Percentiles rank a stretch among this genome's conserved stretches.
Conservation (phyloP, 108 stramenopile genomes). For the Cyclotella cryptica region DNA sequence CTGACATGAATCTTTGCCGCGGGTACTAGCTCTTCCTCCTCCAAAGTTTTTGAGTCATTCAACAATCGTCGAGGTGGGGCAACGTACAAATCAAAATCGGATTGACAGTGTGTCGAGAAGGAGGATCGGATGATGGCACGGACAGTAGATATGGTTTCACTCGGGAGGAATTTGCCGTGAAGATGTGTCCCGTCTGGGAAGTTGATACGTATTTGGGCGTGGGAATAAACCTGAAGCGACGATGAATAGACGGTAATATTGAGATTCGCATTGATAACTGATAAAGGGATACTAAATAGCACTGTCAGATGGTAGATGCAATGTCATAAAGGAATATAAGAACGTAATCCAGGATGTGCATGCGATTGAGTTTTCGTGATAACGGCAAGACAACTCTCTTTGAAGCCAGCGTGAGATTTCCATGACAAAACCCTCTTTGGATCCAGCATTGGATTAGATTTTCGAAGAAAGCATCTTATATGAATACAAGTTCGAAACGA, state of each 20-base stretch:
- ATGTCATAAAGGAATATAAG: too few species aligned
- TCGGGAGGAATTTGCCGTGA: slow-evolving; percentile 70
- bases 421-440: too few species aligned
- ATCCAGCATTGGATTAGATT: too few species aligned
- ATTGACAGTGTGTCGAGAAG: slow-evolving; percentile 28
- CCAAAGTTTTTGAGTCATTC: slow-evolving; percentile 53
- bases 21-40: slow-evolving; percentile 74
- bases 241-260: background rate
- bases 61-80: slow-evolving; percentile 77
- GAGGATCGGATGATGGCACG: slow-evolving; percentile 42
- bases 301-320: too few species aligned
- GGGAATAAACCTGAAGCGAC: slow-evolving; percentile 58
- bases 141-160: slow-evolving; percentile 57
- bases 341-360: too few species aligned
- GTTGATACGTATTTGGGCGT: slow-evolving; percentile 67
- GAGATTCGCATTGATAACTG: background rate
- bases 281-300: background rate
- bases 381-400: too few species aligned
- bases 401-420: too few species aligned
- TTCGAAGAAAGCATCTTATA: too few species aligned
- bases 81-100: slow-evolving; percentile 76
- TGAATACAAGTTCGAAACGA: too few species aligned
- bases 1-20: slow-evolving; percentile 83
- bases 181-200: slow-evolving; percentile 71
- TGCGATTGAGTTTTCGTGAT: too few species aligned